Conservation (phyloP, 495 filamentous ascomycete species). For the Podospora tetraspora region DNA sequence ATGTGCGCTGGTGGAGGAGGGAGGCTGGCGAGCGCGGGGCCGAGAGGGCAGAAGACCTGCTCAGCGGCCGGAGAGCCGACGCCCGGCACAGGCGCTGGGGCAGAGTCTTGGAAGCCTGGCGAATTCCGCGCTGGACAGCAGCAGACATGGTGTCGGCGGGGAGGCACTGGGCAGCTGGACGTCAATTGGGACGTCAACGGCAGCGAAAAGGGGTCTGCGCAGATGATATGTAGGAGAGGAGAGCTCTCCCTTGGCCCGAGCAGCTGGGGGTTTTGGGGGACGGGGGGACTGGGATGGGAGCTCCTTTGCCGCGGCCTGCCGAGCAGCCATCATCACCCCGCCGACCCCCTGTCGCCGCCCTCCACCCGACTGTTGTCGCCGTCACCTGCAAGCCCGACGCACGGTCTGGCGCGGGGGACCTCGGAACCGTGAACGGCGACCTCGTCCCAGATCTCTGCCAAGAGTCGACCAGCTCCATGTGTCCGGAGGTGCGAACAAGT, state of each 20-base stretch:
- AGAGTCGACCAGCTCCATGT: background rate
- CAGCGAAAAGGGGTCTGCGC: background rate
- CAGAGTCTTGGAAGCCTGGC: constrained; percentile 13
- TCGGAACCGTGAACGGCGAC: background rate
- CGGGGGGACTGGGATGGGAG: background rate
- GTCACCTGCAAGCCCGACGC: background rate
- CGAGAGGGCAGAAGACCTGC: constrained; percentile 5
- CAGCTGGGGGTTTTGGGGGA: background rate
- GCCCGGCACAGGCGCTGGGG: constrained; percentile 16
- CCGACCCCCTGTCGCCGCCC: background rate
- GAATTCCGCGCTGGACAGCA: constrained; percentile 11
- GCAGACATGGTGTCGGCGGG: constrained; percentile 7
- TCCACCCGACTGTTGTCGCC: background rate
- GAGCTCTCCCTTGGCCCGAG: constrained; percentile 8
- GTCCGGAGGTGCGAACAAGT: background rate
- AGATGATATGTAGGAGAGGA: background rate
- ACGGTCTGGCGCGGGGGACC: background rate
- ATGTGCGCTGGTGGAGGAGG: constrained; percentile 19
- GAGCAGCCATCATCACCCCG: background rate
- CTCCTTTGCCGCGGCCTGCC: constrained; percentile 10
- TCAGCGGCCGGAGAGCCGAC: constrained; percentile 22
- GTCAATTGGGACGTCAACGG: constrained; percentile 12
- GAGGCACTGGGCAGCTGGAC: constrained; percentile 1
- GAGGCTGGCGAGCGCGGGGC: constrained; percentile 23
- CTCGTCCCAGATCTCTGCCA: background rate